Evolutionary conservation across 2,329 filamentous ascomycete genomes (phyloP).

Genomic region (Alternaria sp.): DNA sequence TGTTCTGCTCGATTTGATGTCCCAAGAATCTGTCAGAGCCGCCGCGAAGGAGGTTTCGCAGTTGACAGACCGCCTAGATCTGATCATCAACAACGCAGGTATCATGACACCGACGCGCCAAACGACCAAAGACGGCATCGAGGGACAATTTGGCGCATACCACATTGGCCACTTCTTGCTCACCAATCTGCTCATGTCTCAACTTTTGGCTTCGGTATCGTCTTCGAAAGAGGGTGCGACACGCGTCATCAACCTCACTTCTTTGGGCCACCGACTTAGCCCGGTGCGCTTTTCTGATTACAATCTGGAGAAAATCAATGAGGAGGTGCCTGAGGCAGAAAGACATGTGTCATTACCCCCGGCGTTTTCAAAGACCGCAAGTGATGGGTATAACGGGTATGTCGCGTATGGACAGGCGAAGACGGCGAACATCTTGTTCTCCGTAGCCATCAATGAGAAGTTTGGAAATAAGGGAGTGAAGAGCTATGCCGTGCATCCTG

Average conservation of each 20-base stretch:
- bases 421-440: conserved; percentile 44
- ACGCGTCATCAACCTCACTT: conserved; percentile 42
- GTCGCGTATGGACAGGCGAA: conserved; percentile 45
- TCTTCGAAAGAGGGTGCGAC: conserved; percentile 42
- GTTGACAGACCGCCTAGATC: conserved; percentile 48
- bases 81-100: conserved; percentile 58
- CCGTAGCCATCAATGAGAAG: conserved; percentile 31
- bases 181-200: conserved; percentile 54
- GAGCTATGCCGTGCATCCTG: conserved; percentile 45
- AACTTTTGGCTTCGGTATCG: conserved; percentile 42
- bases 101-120: conserved; percentile 42
- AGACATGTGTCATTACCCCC: conserved; percentile 26
- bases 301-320: conserved; percentile 45
- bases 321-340: conserved; percentile 38
- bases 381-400: conserved; percentile 38
- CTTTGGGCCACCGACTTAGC: conserved; percentile 39
- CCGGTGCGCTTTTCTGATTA: conserved; percentile 55
- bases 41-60: conserved; percentile 45
- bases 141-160: conserved; percentile 59
- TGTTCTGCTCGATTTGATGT: conserved; percentile 51
- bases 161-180: conserved; percentile 59
- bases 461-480: conserved; percentile 32
- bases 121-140: conserved; percentile 55
- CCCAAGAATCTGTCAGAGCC: conserved; percentile 45
- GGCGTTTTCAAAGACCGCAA: conserved; percentile 22